phyloP scores from a whole-genome alignment of 2,329 filamentous ascomycete species.

The Aspergillus felis region DNA sequence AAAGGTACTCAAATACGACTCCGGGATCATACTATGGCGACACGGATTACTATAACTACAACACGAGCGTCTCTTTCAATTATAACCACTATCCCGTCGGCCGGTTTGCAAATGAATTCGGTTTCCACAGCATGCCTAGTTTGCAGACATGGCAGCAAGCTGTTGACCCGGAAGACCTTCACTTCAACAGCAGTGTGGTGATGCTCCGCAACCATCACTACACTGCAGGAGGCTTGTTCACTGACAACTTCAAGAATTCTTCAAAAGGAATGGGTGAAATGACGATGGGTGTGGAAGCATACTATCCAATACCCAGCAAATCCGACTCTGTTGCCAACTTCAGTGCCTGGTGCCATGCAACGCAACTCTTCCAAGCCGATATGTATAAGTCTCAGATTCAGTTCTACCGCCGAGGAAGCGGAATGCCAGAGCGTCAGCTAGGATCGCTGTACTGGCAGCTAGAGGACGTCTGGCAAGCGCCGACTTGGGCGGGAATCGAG shows the following conservation, averaged over 20 bases:
- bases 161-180: slow-evolving; percentile 48
- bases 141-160: slow-evolving; percentile 56
- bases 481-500: slow-evolving; percentile 62
- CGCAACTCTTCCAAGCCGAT: slow-evolving; percentile 62
- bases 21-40: slow-evolving; percentile 55
- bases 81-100: slow-evolving; percentile 54
- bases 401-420: slow-evolving; percentile 59
- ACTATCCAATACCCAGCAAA: slow-evolving; percentile 56
- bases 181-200: slow-evolving; percentile 56
- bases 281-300: slow-evolving; percentile 53
- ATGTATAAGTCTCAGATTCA: slow-evolving; percentile 59
- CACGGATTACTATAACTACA: slow-evolving; percentile 60
- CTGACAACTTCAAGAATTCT: slow-evolving; percentile 40
- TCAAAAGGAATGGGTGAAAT: slow-evolving; percentile 49
- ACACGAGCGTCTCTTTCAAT: slow-evolving; percentile 51
- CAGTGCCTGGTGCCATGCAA: slow-evolving; percentile 58
- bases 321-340: slow-evolving; percentile 55
- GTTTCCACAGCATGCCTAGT: slow-evolving; percentile 60
- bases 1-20: slow-evolving; percentile 55
- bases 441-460: slow-evolving; percentile 63
- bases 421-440: slow-evolving; percentile 54
- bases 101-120: slow-evolving; percentile 62
- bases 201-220: slow-evolving; percentile 59
- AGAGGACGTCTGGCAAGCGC: slow-evolving; percentile 62
- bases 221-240: slow-evolving; percentile 47